phyloP scores from a whole-genome alignment of 768 basidiomycete species.

The Xanthoconium stramineum region DNA sequence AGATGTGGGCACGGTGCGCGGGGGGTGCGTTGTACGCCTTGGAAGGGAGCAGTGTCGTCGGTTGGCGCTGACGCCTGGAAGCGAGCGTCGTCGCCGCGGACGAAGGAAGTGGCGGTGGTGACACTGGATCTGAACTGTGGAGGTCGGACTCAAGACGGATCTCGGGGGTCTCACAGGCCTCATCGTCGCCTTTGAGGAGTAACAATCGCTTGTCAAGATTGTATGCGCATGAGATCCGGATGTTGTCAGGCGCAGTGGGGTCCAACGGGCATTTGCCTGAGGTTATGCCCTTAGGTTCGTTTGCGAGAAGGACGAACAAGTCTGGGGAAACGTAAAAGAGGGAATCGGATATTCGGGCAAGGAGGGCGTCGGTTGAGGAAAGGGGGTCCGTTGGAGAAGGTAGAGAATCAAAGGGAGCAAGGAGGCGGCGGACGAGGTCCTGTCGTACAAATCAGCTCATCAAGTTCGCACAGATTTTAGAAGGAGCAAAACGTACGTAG shows the following conservation, averaged over 20 bases:
- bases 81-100: slow-evolving; percentile 34
- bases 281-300: slow-evolving; percentile 44
- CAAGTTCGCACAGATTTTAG: neutral
- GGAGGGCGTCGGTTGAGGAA: slow-evolving; percentile 42
- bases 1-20: slow-evolving; percentile 57
- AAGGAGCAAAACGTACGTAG: slow-evolving; percentile 49
- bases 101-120: slow-evolving; percentile 19
- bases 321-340: slow-evolving; percentile 52
- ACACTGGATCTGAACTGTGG: slow-evolving; percentile 2
- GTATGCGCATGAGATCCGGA: slow-evolving; percentile 47
- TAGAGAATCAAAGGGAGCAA: slow-evolving; percentile 49
- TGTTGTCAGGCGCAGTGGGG: slow-evolving; percentile 40
- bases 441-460: slow-evolving; percentile 29
- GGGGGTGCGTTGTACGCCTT: slow-evolving; percentile 42
- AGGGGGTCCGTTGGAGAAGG: slow-evolving; percentile 41
- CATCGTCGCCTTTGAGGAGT: slow-evolving; percentile 35
- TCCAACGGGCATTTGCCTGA: slow-evolving; percentile 48
- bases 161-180: slow-evolving; percentile 33
- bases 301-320: slow-evolving; percentile 48
- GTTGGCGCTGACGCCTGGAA: slow-evolving; percentile 26
- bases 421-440: slow-evolving; percentile 67
- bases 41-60: slow-evolving; percentile 47
- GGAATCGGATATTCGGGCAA: slow-evolving; percentile 52
- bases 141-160: slow-evolving; percentile 37
- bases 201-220: slow-evolving; percentile 55